Percentiles rank a stretch among this genome's conserved stretches.
Conservation (phyloP, 163 green algal species). For the Trebouxia gelatinosa region DNA sequence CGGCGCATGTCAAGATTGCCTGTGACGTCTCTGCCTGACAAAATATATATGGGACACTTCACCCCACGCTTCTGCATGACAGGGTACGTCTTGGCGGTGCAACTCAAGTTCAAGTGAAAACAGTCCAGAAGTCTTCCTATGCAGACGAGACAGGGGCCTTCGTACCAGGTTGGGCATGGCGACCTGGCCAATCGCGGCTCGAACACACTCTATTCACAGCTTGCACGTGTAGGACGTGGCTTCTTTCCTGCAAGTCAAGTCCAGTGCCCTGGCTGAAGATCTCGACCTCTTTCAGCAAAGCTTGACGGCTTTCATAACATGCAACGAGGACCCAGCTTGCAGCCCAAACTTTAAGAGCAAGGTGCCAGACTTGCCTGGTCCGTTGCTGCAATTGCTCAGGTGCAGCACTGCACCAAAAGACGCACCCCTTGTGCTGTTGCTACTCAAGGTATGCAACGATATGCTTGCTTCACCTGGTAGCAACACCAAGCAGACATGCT, state of each 20-base stretch:
- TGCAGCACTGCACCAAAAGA: neutral
- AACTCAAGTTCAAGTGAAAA: too few species aligned
- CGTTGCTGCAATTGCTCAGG: conserved; percentile 13
- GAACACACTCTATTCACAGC: conserved; percentile 81
- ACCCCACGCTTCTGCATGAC: too few species aligned
- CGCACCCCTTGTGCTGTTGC: neutral
- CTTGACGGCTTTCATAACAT: neutral
- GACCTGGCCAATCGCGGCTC: neutral
- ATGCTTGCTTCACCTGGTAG: neutral
- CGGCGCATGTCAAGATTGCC: too few species aligned
- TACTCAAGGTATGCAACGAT: conserved; percentile 3
- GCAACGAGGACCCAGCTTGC: conserved; percentile 5
- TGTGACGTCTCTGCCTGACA: too few species aligned
- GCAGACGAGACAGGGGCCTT: too few species aligned
- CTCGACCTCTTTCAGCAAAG: conserved; percentile 1
- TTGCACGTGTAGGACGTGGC: conserved; percentile 13
- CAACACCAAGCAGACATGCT: neutral
- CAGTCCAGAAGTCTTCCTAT: too few species aligned
- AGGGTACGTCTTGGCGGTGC: neutral
- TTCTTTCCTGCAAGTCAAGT: neutral
- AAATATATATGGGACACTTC: too few species aligned
- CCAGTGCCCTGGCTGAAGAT: neutral
- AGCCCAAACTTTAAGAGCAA: conserved; percentile 28
- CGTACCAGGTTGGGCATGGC: too few species aligned
- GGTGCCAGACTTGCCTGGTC: neutral